Evolutionary conservation across 768 basidiomycete genomes (phyloP).

Genomic region (Calocera viscosa): DNA sequence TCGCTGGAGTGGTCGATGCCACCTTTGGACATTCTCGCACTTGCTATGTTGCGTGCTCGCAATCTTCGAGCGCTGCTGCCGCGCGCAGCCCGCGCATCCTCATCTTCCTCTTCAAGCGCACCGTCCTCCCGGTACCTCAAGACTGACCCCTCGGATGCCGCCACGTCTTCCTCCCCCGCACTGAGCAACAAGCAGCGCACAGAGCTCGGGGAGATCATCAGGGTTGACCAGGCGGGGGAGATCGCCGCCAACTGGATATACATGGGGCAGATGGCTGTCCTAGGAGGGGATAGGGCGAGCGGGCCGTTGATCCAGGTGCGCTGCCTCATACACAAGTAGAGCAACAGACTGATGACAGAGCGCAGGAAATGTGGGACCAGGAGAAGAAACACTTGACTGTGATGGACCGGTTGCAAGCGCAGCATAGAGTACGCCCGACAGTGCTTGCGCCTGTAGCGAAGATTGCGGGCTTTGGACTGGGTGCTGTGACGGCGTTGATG

Average conservation of each 20-base stretch:
- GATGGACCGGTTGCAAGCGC: slow-evolving; percentile 71
- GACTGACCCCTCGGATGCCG: slow-evolving; percentile 11
- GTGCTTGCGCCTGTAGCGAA: slow-evolving; percentile 73
- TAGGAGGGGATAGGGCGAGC: slow-evolving; percentile 44
- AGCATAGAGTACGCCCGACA: slow-evolving; percentile 78
- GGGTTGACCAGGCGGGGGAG: slow-evolving; percentile 94
- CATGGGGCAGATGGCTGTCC: slow-evolving; percentile 65
- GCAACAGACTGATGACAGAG: background rate
- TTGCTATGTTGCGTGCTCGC: background rate
- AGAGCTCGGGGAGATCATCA: slow-evolving; percentile 35
- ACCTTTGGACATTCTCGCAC: background rate
- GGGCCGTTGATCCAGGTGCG: slow-evolving; percentile 61
- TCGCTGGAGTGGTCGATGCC: too few species aligned
- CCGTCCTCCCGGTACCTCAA: slow-evolving; percentile 9
- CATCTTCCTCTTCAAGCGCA: slow-evolving; percentile 12
- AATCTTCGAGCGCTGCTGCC: background rate
- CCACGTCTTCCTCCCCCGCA: background rate
- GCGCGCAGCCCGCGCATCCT: background rate
- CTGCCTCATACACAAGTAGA: slow-evolving; percentile 10
- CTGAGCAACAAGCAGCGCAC: slow-evolving; percentile 17
- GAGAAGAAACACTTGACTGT: slow-evolving; percentile 83
- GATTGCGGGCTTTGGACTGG: slow-evolving; percentile 74
- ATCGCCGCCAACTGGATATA: slow-evolving; percentile 95
- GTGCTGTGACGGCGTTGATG: slow-evolving; percentile 72
- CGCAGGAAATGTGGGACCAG: slow-evolving; percentile 95